Base-by-base conservation (phyloP, 495 filamentous ascomycete genomes). In the Hypoxylon lienhwacheense region DNA sequence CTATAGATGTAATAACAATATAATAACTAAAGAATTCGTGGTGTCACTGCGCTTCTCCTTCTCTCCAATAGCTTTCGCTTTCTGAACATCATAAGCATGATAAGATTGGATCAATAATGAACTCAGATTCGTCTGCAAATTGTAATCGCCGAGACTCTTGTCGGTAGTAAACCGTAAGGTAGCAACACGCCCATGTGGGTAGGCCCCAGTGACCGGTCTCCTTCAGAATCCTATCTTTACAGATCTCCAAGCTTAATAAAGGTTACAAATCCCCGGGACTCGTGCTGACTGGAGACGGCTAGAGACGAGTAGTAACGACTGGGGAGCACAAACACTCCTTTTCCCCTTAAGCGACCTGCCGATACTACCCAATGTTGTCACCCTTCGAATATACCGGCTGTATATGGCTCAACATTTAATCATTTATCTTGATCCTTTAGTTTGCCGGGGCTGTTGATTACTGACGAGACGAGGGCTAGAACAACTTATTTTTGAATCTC, bases 231-330 rank as follows among this genome's bases (percentile, higher is more conserved):
- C 21, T 41, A 39, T 5, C 46, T 16, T 31, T 42, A 46, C 46
- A 50, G 45, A 34, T 25, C 29, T 29, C 14, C 34, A 16, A 16
- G 47, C 54, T 51, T 46, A 16, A 33, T 37, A 36, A 45, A 45
- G 33, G 41, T 47, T 47, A 40, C 47, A 51, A 58, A 58, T 58
- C 47, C 35, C 42, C 48, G 55, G 55, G 55, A 42, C 55, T 21
- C 37, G 21, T 8, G 37, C 37, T 41, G 37, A 41, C 37, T 6
- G 37, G 10, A n/a, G n/a, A n/a, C n/a, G n/a, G n/a, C n/a, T n/a
- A n/a, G n/a, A n/a, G n/a, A n/a, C n/a, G n/a, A n/a, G n/a, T n/a
- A n/a, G n/a, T n/a, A n/a, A n/a, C n/a, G n/a, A 7, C 17, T 29
- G 33, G 26, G 17, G 16, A 41, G 2, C 17, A n/a, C 15, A 19